Evolutionary conservation across 140 eudicot species (phyloP), one percentile per base, ranked within the genome.

Genomic region (Bidens hawaiensis): DNA sequence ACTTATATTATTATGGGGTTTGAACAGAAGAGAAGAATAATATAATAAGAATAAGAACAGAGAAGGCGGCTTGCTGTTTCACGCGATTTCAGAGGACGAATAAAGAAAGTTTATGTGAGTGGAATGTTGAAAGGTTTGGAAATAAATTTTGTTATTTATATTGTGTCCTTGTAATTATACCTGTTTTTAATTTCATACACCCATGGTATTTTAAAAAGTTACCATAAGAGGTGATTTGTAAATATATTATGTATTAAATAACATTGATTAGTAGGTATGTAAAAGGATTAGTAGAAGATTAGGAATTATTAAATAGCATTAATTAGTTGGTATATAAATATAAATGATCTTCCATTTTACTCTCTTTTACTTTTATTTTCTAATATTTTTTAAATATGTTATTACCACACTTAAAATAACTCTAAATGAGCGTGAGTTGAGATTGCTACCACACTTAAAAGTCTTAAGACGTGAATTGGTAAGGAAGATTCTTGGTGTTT

Each of bases 31-130:
- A n/a, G n/a, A n/a, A n/a, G n/a, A n/a, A n/a, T n/a, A n/a, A n/a
- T n/a, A n/a, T n/a, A n/a, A 34, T 15, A 54, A 31, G 21, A 49
- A 45, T 9, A 16, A 26, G 47, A 67, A 47, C 55, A 61, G 46
- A 46, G 26, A 43, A 59, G 70, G 70, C 19, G 47, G 47, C 73
- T 27, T 22, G 10, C 14, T 38, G 11, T 56, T 68, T 56, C 73
- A 67, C 73, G 46, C 57, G 73, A 41, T 53, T 52, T 25, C 18
- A 7, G 3, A 26, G 60, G 69, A 55, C 56, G 22, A n/a, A 51
- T 6, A 4, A 13, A 57, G 70, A 50, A 62, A 53, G 28, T 60
- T 48, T 48, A 2, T 4, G n/a, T n/a, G n/a, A 6, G 47, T 25
- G 55, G 14, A 50, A 49, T 33, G 11, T 25, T 48, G 45, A 70